phyloP scores from a whole-genome alignment of 352 stramenopile species.

The Lagenidium giganteum region DNA sequence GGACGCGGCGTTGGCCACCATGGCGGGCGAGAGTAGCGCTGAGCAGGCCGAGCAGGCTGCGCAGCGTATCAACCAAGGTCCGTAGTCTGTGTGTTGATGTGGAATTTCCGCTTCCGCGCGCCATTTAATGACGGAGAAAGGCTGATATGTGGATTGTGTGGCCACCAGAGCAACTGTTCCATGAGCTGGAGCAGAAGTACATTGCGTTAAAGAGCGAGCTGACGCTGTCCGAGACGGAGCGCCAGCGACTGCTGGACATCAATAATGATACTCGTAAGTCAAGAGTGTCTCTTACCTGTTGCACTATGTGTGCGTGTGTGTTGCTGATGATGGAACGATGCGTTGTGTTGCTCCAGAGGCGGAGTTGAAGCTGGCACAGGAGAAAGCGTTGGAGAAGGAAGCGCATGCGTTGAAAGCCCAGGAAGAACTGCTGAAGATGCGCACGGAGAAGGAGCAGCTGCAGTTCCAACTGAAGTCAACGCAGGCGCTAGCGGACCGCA shows the following conservation, averaged over 20 bases:
- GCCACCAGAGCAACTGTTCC: conserved; percentile 68
- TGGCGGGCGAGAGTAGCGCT: no score
- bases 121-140: no score
- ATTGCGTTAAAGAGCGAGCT: conserved; percentile 39
- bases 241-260: conserved; percentile 25
- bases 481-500: conserved; percentile 39
- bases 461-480: conserved; percentile 32
- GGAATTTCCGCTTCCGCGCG: no score
- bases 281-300: background rate
- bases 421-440: conserved; percentile 27
- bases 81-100: no score
- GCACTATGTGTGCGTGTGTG: background rate
- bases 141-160: no score
- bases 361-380: conserved; percentile 15
- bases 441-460: conserved; percentile 39
- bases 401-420: conserved; percentile 20
- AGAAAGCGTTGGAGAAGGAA: conserved; percentile 17
- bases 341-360: conserved; percentile 16
- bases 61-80: no score
- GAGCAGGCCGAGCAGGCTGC: no score
- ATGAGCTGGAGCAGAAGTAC: conserved; percentile 66
- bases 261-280: conserved; percentile 39
- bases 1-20: no score
- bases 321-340: conserved; percentile 8
- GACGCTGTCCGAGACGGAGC: conserved; percentile 33